Conservation (phyloP, 23 red algal species). For the Gracilaria gracilis region DNA sequence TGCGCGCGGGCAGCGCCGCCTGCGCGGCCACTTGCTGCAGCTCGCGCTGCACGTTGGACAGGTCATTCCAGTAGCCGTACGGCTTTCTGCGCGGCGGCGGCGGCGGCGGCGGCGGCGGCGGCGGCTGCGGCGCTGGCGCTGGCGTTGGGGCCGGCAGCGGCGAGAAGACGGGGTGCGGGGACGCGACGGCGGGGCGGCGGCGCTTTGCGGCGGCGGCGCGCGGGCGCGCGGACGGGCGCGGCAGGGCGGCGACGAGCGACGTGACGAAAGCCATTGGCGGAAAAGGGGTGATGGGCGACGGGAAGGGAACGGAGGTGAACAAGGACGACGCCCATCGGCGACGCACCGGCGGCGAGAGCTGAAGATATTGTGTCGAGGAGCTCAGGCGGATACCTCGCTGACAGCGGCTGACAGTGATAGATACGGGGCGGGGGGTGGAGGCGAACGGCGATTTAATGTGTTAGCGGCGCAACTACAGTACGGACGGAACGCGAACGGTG, state of each 20-base stretch:
- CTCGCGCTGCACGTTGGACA: slow-evolving; percentile 43
- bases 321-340: no score
- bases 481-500: no score
- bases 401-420: no score
- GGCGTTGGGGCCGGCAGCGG: neutral
- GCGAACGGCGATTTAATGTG: no score
- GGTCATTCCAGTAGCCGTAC: slow-evolving; percentile 72
- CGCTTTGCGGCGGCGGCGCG: neutral
- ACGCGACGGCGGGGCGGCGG: neutral
- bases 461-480: no score
- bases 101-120: slow-evolving; percentile 6
- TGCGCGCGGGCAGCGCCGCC: neutral
- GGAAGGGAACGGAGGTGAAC: no score
- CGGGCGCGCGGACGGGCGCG: neutral
- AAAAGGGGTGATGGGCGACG: no score
- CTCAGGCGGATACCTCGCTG: no score
- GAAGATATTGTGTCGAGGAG: no score
- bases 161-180: neutral
- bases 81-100: slow-evolving; percentile 27
- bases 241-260: neutral
- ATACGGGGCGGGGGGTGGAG: no score
- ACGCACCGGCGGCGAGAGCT: no score
- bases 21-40: slow-evolving; percentile 22
- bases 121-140: neutral
- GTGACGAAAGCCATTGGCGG: slow-evolving; percentile 5